Evolutionary conservation across 2,329 filamentous ascomycete species (phyloP).

Genomic region (Colletotrichum kahawae): DNA sequence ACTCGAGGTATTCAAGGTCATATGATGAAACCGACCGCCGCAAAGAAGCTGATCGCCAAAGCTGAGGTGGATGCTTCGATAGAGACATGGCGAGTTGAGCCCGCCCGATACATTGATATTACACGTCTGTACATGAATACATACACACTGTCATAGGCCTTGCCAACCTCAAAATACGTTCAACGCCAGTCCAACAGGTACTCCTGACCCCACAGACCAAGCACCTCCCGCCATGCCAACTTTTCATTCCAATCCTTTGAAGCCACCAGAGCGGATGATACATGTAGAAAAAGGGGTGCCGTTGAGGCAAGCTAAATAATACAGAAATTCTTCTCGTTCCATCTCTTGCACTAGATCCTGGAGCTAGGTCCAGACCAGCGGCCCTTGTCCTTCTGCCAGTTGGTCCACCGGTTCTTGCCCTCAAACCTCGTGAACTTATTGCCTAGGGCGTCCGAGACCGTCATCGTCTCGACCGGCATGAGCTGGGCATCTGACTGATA

Average conservation of each 20-base stretch:
- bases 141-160: neutral
- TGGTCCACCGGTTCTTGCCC: conserved; percentile 12
- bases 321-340: neutral
- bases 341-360: conserved; percentile 11
- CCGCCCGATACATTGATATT: neutral
- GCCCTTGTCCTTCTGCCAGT: conserved; percentile 22
- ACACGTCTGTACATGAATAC: neutral
- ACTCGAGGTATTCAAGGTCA: neutral
- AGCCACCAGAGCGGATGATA: neutral
- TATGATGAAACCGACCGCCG: neutral
- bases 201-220: neutral
- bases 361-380: conserved; percentile 20
- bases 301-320: neutral
- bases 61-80: neutral
- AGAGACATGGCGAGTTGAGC: neutral
- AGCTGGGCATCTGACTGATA: conserved; percentile 38
- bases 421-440: conserved; percentile 16
- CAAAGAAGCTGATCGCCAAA: neutral
- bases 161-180: neutral
- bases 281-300: neutral
- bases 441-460: conserved; percentile 37
- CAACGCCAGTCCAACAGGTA: neutral
- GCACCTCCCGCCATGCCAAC: neutral
- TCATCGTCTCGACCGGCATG: conserved; percentile 38
- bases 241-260: neutral